A percentile compares a stretch with the other conserved stretches of the same genome.
Evolutionary conservation across 495 filamentous ascomycete genomes (phyloP).

Genomic region (Hypomontagnella monticulosa): DNA sequence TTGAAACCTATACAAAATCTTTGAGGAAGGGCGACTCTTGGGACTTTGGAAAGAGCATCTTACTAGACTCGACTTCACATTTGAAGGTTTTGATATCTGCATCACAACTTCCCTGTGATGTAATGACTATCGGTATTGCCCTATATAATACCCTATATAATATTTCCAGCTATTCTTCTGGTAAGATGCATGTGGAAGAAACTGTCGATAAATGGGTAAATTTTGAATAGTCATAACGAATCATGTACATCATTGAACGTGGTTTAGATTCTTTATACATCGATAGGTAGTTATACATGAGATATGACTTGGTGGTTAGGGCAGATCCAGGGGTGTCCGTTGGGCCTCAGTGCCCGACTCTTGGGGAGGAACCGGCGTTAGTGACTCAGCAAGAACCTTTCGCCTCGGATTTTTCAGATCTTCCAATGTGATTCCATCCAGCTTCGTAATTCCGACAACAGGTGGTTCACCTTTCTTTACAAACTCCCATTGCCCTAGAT

Average conservation of each 20-base stretch:
- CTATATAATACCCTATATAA: no score
- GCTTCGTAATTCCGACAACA: slow-evolving; percentile 91
- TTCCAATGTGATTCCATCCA: slow-evolving; percentile 83
- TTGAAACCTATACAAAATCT: no score
- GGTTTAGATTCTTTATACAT: neutral
- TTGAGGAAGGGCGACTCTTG: no score
- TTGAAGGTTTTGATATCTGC: neutral
- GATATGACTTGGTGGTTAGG: slow-evolving; percentile 11
- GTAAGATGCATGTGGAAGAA: no score
- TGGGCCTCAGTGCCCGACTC: slow-evolving; percentile 20
- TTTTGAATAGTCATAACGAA: no score
- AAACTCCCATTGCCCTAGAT: slow-evolving; percentile 87
- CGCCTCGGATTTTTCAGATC: slow-evolving; percentile 79
- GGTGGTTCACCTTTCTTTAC: slow-evolving; percentile 92
- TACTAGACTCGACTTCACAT: neutral
- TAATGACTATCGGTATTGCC: no score
- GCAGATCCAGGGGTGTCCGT: slow-evolving; percentile 37
- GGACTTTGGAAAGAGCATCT: neutral
- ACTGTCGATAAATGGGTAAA: no score
- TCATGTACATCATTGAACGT: no score
- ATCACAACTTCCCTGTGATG: slow-evolving; percentile 9
- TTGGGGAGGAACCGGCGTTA: slow-evolving; percentile 19
- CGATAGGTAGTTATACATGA: neutral
- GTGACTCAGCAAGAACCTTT: slow-evolving; percentile 61
- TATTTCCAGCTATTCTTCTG: neutral